Conservation (phyloP, 768 basidiomycete species). For the Auriculariales sp. region DNA sequence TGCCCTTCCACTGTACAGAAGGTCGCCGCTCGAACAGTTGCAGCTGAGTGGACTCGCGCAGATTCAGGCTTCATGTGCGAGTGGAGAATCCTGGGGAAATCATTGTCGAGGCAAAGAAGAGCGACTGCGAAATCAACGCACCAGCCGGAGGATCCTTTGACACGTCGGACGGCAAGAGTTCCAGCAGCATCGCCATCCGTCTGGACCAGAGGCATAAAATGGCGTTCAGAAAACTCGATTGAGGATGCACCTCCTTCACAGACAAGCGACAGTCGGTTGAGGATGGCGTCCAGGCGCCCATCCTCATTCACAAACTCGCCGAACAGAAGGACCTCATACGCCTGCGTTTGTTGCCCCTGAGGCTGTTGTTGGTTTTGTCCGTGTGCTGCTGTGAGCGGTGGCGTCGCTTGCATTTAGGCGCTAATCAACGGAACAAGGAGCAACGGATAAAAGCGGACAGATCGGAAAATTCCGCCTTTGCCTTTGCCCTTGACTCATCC, state of each 20-base stretch:
- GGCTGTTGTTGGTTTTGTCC: no score
- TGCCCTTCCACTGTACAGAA: constrained; percentile 67
- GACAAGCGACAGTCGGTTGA: constrained; percentile 71
- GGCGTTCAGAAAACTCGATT: constrained; percentile 1
- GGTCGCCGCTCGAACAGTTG: constrained; percentile 77
- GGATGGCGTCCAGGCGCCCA: constrained; percentile 40
- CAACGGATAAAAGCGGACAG: no score
- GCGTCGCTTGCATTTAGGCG: no score
- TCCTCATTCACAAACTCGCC: constrained; percentile 71
- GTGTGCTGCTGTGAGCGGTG: no score
- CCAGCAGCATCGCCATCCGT: constrained; percentile 52
- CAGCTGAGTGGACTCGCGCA: constrained; percentile 70
- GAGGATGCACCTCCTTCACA: constrained; percentile 48
- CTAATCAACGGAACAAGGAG: no score
- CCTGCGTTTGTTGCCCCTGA: no score
- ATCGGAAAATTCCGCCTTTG: no score
- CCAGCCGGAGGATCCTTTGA: constrained; percentile 53
- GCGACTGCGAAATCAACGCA: constrained; percentile 24
- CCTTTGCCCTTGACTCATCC: no score
- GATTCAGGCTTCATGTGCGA: constrained; percentile 76
- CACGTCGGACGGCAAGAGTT: constrained; percentile 40
- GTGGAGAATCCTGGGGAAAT: constrained; percentile 45
- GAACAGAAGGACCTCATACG: constrained; percentile 72
- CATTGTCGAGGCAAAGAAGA: background rate
- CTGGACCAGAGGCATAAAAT: constrained; percentile 35